Evolutionary conservation across 768 basidiomycete species (phyloP).

Genomic region (Lactifluus rugatus): DNA sequence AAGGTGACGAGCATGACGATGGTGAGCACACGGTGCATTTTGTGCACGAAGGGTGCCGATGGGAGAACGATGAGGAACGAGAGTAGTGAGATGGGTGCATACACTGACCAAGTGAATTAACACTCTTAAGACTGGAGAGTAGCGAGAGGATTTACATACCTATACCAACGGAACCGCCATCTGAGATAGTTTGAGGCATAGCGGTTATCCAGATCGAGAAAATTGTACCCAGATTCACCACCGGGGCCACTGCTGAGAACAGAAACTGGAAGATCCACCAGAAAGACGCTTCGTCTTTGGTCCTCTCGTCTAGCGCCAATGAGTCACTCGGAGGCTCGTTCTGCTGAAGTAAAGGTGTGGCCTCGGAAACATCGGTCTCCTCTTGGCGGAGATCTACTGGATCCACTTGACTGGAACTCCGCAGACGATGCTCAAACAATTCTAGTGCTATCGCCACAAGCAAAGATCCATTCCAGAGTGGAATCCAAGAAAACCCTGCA

Average conservation of each 20-base stretch:
- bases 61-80: slow-evolving; percentile 47
- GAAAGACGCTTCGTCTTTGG: slow-evolving; percentile 25
- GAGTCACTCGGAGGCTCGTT: not conserved
- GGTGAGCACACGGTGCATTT: slow-evolving; percentile 34
- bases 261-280: slow-evolving; percentile 57
- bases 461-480: slow-evolving; percentile 41
- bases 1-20: slow-evolving; percentile 33
- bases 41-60: slow-evolving; percentile 53
- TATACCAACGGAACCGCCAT: slow-evolving; percentile 42
- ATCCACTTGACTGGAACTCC: slow-evolving; percentile 16
- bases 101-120: slow-evolving; percentile 33
- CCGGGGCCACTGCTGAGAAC: slow-evolving; percentile 41
- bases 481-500: slow-evolving; percentile 49
- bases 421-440: slow-evolving; percentile 28
- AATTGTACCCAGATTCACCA: slow-evolving; percentile 42
- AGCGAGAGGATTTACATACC: slow-evolving; percentile 32
- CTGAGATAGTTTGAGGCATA: slow-evolving; percentile 48
- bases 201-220: slow-evolving; percentile 34
- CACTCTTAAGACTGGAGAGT: not conserved
- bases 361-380: slow-evolving; percentile 11
- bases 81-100: slow-evolving; percentile 36
- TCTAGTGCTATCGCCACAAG: slow-evolving; percentile 34
- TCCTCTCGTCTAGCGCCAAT: not conserved
- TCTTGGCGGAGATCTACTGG: slow-evolving; percentile 8
- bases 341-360: slow-evolving; percentile 14